A percentile compares a stretch with the other conserved stretches of the same genome.
Conservation (phyloP, 345 rosid species). For the Rhodamnia argentea region DNA sequence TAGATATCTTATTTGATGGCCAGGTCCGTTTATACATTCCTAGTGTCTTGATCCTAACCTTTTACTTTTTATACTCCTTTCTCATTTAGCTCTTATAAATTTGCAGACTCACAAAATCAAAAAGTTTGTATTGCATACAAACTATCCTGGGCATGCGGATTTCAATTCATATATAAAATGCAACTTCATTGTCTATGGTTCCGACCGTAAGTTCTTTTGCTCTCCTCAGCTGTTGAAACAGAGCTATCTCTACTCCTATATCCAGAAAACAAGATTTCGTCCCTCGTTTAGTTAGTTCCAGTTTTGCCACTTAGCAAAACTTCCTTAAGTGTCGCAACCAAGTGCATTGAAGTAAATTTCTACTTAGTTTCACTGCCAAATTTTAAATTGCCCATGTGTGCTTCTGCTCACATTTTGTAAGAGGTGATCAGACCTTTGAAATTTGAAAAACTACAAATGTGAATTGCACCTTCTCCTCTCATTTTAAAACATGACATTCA, state of each 20-base stretch:
- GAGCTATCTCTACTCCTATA: neutral
- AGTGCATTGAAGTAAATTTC: neutral
- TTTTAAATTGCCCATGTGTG: neutral
- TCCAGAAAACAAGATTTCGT: neutral
- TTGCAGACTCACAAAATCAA: conserved; percentile 84
- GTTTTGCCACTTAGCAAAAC: neutral
- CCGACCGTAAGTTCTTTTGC: conserved; percentile 9
- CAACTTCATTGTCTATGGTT: conserved; percentile 72
- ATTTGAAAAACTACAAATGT: neutral
- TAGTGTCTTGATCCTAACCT: neutral
- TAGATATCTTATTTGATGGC: conserved; percentile 94
- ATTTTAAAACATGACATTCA: neutral
- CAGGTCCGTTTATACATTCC: conserved; percentile 37
- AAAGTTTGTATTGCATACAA: conserved; percentile 91
- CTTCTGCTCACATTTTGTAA: neutral
- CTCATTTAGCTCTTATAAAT: conserved; percentile 2
- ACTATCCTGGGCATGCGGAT: conserved; percentile 98
- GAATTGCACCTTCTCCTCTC: neutral
- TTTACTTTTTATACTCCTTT: neutral
- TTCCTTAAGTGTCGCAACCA: neutral
- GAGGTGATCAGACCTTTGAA: neutral
- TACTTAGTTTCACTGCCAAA: neutral
- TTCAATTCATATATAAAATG: conserved; percentile 93
- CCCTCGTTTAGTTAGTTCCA: neutral
- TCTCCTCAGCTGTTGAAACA: neutral